Percentiles rank a stretch among this genome's conserved stretches.
Evolutionary conservation across 768 basidiomycete genomes (phyloP).

Genomic region (Termitomyces sp.): DNA sequence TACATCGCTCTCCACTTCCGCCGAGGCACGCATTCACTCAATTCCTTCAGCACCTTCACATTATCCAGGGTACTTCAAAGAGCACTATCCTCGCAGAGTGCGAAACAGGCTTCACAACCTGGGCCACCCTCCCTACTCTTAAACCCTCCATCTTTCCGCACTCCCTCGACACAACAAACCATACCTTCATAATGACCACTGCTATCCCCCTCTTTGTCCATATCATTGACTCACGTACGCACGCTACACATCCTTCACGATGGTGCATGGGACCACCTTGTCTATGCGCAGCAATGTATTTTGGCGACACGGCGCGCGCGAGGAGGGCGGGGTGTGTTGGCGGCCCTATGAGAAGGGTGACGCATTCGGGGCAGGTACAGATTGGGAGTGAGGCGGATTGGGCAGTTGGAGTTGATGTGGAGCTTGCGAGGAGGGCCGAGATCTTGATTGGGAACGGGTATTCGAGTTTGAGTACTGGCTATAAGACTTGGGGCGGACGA

Average conservation of each 20-base stretch:
- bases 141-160: conserved; percentile 26
- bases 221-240: conserved; percentile 32
- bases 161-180: conserved; percentile 28
- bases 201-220: conserved; percentile 40
- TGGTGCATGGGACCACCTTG: conserved; percentile 39
- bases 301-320: conserved; percentile 29
- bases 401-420: no score
- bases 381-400: conserved; percentile 6
- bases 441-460: no score
- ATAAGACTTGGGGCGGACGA: no score
- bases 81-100: conserved; percentile 31
- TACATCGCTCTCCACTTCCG: no score
- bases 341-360: conserved; percentile 37
- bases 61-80: conserved; percentile 34
- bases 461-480: no score
- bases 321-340: conserved; percentile 28
- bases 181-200: conserved; percentile 36
- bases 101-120: conserved; percentile 39
- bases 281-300: conserved; percentile 28
- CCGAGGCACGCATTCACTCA: no score
- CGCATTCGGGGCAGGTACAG: conserved; percentile 34
- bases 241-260: conserved; percentile 41
- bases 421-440: no score
- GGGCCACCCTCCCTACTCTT: conserved; percentile 40
- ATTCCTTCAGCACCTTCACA: not conserved